These are phyloP conservation scores for Penicillium silybi DNA, from an alignment of 495 filamentous ascomycete genomes.

Conservation along the genomic window DNA sequence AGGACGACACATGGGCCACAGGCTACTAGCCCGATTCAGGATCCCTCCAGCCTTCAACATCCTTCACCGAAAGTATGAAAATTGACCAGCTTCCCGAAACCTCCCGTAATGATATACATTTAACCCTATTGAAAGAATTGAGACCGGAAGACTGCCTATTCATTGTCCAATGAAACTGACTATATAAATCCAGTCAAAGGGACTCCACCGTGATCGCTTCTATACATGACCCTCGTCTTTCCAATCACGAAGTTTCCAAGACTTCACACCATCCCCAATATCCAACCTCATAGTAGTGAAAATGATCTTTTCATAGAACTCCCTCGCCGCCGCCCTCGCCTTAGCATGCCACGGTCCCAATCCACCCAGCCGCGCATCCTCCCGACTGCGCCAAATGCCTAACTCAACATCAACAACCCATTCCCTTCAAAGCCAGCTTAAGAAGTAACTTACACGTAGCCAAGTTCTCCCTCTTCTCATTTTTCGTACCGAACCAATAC, in stretches of 20 bases:
- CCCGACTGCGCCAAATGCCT: conserved; percentile 65
- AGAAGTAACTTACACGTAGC: conserved; percentile 57
- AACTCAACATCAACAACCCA: background rate
- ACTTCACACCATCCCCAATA: conserved; percentile 50
- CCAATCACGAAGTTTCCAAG: conserved; percentile 62
- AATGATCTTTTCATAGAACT: conserved; percentile 53
- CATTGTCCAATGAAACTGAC: background rate
- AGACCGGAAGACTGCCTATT: background rate
- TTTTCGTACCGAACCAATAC: conserved; percentile 78
- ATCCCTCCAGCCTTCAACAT: background rate
- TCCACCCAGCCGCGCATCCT: conserved; percentile 67
- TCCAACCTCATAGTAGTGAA: conserved; percentile 57
- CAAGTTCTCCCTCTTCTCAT: conserved; percentile 61
- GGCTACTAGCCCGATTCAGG: background rate
- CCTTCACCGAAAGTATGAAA: background rate
- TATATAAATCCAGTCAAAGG: background rate
- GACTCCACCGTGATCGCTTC: background rate
- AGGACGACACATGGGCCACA: background rate
- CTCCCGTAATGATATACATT: background rate
- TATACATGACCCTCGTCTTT: conserved; percentile 11
- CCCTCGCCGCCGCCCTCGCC: conserved; percentile 31
- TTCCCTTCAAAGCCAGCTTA: background rate
- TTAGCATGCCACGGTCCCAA: conserved; percentile 52
- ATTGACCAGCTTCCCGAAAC: background rate
- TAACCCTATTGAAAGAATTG: too few relatives aligned